phyloP scores from a whole-genome alignment of 345 rosid genomes.

The Erucastrum elatum region DNA sequence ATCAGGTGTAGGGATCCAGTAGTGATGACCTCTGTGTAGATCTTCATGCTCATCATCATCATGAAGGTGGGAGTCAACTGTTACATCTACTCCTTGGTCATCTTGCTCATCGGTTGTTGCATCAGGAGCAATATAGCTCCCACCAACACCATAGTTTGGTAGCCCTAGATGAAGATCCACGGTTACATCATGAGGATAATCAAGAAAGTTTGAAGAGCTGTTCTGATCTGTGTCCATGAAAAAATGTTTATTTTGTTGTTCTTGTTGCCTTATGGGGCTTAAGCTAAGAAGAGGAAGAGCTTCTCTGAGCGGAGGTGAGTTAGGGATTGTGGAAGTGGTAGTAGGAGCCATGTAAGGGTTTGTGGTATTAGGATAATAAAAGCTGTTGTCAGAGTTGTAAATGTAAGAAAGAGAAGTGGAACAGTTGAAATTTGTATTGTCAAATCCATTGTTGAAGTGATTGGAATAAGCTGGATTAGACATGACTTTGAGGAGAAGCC shows the following conservation, averaged over 20 bases:
- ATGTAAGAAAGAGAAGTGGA: slow-evolving; percentile 42
- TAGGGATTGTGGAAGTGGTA: slow-evolving; percentile 24
- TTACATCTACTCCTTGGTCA: slow-evolving; percentile 50
- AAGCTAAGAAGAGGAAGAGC: slow-evolving; percentile 87
- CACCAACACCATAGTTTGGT: slow-evolving; percentile 47
- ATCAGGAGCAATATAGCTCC: slow-evolving; percentile 16
- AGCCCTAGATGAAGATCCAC: slow-evolving; percentile 90
- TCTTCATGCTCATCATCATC: slow-evolving; percentile 33
- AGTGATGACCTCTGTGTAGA: slow-evolving; percentile 61
- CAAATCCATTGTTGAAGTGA: slow-evolving; percentile 53
- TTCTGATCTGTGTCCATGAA: slow-evolving; percentile 35
- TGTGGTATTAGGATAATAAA: slow-evolving; percentile 38
- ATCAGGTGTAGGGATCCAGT: slow-evolving; percentile 98
- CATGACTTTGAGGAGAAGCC: slow-evolving; percentile 44
- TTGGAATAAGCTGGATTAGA: slow-evolving; percentile 55
- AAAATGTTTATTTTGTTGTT: slow-evolving; percentile 46
- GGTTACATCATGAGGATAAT: slow-evolving; percentile 47
- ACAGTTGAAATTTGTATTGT: slow-evolving; percentile 45
- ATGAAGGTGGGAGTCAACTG: slow-evolving; percentile 35
- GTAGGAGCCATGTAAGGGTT: slow-evolving; percentile 31
- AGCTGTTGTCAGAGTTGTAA: slow-evolving; percentile 37
- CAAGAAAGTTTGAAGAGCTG: slow-evolving; percentile 22
- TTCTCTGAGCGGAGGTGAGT: slow-evolving; percentile 81
- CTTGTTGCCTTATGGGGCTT: slow-evolving; percentile 59
- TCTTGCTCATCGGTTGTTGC: slow-evolving; percentile 23